Base-by-base conservation (phyloP, 495 filamentous ascomycete species). In the Viridothelium virens region DNA sequence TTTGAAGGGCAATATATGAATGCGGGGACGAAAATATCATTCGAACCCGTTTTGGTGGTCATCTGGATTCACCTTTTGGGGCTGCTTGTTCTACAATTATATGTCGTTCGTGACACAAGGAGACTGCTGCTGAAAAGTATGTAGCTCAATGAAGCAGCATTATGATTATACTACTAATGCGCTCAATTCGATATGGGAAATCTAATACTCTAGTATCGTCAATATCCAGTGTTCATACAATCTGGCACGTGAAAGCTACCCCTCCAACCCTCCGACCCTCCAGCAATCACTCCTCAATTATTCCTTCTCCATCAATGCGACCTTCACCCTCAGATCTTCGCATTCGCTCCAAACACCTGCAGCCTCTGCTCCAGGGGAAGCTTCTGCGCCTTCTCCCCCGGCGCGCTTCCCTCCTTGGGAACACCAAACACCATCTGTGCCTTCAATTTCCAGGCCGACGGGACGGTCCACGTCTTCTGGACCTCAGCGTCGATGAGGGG, bases 381-480 rank as follows among this genome's bases (percentile, higher is more conserved):
- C 31, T 59, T 59, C 53, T 59, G 53, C 53, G 53, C 25, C 53
- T 59, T 59, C 53, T 33, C 25, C 36, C 53, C 53, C 53, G 53
- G 53, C 53, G 53, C 53, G 53, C 53, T 59, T 18, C 53, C 53
- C 53, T 33, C 18, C 53, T 59, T 59, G 31, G 53, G 53, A 36
- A 59, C 53, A 59, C 82, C 83, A 70, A 84, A 83, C 63, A 84
- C 82, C 66, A 85, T 63, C 67, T 85, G 82, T 4, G 81, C 77
- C 66, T 78, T 74, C 31, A 82, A 71, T 4, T 70, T 71, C 80
- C 81, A 85, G 3, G 77, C 77, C 16, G 56, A 67, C 18, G 83
- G 82, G 53, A 85, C 70, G 61, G 75, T 71, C 73, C 77, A 84
- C 65, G 77, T 72, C 61, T 79, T 76, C 36, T 77, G 70, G 16